Conservation (phyloP, 257 asterid genomes). For the Paraleonurus japonicus region DNA sequence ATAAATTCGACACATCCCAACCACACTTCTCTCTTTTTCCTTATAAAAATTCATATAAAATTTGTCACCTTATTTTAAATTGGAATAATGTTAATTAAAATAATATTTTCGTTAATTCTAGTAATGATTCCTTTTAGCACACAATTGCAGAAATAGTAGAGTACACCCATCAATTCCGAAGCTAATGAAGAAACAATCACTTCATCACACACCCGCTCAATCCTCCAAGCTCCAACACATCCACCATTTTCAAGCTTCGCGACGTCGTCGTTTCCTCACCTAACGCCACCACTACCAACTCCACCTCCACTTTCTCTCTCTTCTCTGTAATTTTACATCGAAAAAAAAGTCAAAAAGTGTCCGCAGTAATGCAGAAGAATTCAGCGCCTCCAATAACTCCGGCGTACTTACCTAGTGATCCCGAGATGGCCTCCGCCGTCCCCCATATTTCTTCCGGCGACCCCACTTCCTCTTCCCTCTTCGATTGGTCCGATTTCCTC, state of each 20-base stretch:
- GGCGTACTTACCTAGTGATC: constrained; percentile 12
- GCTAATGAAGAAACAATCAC: not conserved
- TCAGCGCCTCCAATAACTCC: constrained; percentile 22
- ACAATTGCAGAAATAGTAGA: constrained; percentile 1
- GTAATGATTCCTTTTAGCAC: not conserved
- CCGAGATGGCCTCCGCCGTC: constrained; percentile 30
- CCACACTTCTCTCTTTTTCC: no score
- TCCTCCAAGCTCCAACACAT: not conserved
- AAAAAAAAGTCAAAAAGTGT: not conserved
- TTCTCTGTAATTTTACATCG: not conserved
- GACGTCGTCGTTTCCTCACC: not conserved
- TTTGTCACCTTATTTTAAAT: not conserved
- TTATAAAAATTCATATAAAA: not conserved
- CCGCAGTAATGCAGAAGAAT: constrained; percentile 25
- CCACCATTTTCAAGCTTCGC: not conserved
- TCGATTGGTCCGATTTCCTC: constrained; percentile 76
- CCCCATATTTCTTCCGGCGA: constrained; percentile 24
- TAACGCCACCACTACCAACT: not conserved
- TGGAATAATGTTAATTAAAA: no score
- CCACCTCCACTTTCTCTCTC: not conserved
- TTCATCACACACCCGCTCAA: not conserved
- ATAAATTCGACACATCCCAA: no score
- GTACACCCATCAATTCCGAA: not conserved
- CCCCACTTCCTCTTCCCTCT: constrained; percentile 43
- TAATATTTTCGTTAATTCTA: not conserved